Evolutionary conservation across 2,329 filamentous ascomycete genomes (phyloP), one percentile per base, ranked within the genome.

Genomic region (Bipolaris victoriae): DNA sequence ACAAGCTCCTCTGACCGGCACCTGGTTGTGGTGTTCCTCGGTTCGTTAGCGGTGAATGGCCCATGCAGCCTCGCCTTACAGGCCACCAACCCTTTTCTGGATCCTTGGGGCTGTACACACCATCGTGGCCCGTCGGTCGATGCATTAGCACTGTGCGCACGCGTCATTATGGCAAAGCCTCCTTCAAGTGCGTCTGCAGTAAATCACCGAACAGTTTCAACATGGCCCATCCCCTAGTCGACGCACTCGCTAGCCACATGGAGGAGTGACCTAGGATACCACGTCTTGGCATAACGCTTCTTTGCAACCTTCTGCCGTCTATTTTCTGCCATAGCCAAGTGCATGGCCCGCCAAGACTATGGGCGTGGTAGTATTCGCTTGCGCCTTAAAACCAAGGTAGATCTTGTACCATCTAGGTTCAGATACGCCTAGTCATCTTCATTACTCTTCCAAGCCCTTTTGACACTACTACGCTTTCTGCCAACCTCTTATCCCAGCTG

Each of bases 51-150:
- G 63, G 69, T 64, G 67, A 61, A 60, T 59, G 58, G 60, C 60
- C 53, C 48, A 63, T 68, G 66, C 67, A 71, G 68, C 68, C 67
- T 64, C 71, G 69, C 62, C n/a, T 50, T 49, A 52, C 62, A 64
- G 55, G 60, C 62, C 29, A 40, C 49, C 57, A 57, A 60, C 44
- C 66, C 61, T 45, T 49, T 58, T 53, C 49, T 49, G 58, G 55
- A 58, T 52, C 44, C 52, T 49, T 33, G 55, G 61, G 65, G 68
- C 62, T 62, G 57, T 63, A 65, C 51, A 55, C 52, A 54, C 53
- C 29, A 47, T 52, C 54, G 54, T 55, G 65, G 60, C 43, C 63
- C 62, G 63, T 65, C 61, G 57, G 46, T 60, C 46, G 51, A 53
- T 54, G 50, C 51, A 46, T 53, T 62, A 64, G 58, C 57, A 58